Conservation (phyloP, 805 yeast species). For the Ogataea nitratoaversa region DNA sequence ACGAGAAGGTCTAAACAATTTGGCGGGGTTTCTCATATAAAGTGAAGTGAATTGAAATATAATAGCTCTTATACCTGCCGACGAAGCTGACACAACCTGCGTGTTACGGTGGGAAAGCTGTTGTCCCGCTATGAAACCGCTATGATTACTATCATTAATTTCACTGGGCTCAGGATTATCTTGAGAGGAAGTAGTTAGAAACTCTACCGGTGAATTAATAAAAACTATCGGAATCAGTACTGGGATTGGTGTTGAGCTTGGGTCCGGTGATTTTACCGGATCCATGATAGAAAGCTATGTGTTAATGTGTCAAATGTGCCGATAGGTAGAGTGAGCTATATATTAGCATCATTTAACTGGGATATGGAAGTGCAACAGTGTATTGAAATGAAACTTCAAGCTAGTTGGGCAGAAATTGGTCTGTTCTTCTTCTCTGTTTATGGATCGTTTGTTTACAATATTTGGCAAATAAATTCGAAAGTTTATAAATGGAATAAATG, state of each 20-base stretch:
- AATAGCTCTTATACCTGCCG: slow-evolving; percentile 84
- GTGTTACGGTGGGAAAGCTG: slow-evolving; percentile 38
- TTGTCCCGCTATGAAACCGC: slow-evolving; percentile 7
- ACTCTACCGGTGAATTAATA: slow-evolving; percentile 6
- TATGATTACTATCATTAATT: slow-evolving; percentile 1
- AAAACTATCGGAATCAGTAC: background rate
- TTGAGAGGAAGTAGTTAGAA: background rate
- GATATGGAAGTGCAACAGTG: too few relatives aligned
- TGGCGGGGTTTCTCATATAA: slow-evolving; percentile 77
- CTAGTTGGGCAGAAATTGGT: too few relatives aligned
- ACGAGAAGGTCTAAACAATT: slow-evolving; percentile 84
- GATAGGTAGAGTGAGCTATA: too few relatives aligned
- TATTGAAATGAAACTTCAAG: too few relatives aligned
- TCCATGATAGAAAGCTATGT: background rate
- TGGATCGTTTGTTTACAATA: too few relatives aligned
- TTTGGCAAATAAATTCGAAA: too few relatives aligned
- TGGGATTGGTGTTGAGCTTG: background rate
- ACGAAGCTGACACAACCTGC: slow-evolving; percentile 66
- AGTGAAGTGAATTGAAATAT: slow-evolving; percentile 74
- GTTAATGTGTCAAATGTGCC: too few relatives aligned
- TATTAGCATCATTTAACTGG: too few relatives aligned
- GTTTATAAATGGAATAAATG: too few relatives aligned
- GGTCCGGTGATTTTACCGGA: background rate
- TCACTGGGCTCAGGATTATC: background rate
- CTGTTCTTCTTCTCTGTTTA: too few relatives aligned